Base-by-base conservation (phyloP, 257 asterid genomes). In the Gentiana straminea region DNA sequence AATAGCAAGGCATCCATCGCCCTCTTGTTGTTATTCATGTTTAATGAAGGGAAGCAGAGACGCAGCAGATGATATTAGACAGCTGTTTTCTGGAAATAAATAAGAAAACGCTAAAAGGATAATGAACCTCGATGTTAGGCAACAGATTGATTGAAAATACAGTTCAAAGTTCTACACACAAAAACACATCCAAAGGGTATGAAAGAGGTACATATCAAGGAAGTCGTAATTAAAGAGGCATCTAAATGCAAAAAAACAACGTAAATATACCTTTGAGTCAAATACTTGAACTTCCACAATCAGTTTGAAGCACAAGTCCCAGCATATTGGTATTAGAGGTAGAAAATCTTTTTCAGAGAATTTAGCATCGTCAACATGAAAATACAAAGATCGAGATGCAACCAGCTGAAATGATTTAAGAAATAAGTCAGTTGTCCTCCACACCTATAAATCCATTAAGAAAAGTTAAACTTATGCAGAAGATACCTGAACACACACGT, bases 271-370 rank as follows among this genome's bases (percentile, higher is more conserved):
- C 81, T 92, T 92, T 38, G 99, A 88, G 79, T 92, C 99, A 66
- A 92, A 84, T 74, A 88, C 99, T 64, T 85, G 86, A 43, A 85
- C 97, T 71, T 88, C 95, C 62, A 88, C 97, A 33, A 80, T 84
- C 74, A 92, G 70, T 67, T 81, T 79, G 79, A 92, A 92, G 70
- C 95, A 81, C 49, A 83, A 76, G 67, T 92, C 92, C 97, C 94
- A 92, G 72, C 94, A 92, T 13, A 75, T 59, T 2, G 92, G 84
- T 65, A 88, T 86, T 78, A 92, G 95, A 77, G 89, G 91, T 32
- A 68, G 73, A 60, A 89, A 92, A 41, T 88, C 97, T 64, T 67
- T 69, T 77, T 92, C 95, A 3, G 92, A 80, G 80, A 92, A 92
- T 66, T 79, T 84, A 62, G 89, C 95, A 77, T 92, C 99, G 58